These are phyloP conservation scores for Boeremia exigua DNA, from an alignment of 2,329 filamentous ascomycete genomes.

Conservation along the genomic window DNA sequence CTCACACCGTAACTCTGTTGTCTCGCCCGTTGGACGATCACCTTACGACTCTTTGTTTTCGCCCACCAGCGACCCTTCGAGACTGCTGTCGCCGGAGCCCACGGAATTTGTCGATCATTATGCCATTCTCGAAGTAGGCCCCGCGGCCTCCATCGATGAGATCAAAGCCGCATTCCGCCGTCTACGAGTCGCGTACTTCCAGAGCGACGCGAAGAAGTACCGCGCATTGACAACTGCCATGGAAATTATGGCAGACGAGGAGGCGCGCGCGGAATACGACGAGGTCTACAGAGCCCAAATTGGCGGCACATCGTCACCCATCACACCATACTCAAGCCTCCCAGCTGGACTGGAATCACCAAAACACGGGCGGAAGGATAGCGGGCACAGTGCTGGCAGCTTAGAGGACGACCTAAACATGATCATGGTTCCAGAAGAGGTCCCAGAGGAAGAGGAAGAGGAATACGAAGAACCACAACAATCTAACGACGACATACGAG, in stretches of 20 bases:
- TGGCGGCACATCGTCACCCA: slow-evolving; percentile 13
- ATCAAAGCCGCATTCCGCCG: slow-evolving; percentile 37
- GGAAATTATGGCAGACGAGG: slow-evolving; percentile 36
- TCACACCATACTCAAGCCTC: slow-evolving; percentile 18
- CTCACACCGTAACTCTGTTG: slow-evolving; percentile 27
- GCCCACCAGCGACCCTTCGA: slow-evolving; percentile 19
- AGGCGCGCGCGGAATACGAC: slow-evolving; percentile 39
- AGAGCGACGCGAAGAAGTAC: slow-evolving; percentile 37
- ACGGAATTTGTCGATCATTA: slow-evolving; percentile 41
- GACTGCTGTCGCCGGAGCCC: slow-evolving; percentile 7
- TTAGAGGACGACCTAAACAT: slow-evolving; percentile 6
- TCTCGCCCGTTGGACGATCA: slow-evolving; percentile 20
- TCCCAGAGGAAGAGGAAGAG: slow-evolving; percentile 30
- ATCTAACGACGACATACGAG: slow-evolving; percentile 19
- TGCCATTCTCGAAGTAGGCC: slow-evolving; percentile 32
- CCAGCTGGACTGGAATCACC: slow-evolving; percentile 23
- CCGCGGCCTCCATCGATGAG: slow-evolving; percentile 36
- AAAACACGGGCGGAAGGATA: slow-evolving; percentile 32
- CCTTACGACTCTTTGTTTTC: slow-evolving; percentile 22
- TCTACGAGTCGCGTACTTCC: slow-evolving; percentile 39
- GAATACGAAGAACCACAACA: slow-evolving; percentile 1
- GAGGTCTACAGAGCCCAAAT: slow-evolving; percentile 21
- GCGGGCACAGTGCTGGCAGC: slow-evolving; percentile 26
- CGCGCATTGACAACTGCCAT: slow-evolving; percentile 39
- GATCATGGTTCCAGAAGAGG: slow-evolving; percentile 2